Evolutionary conservation across 805 yeast species (phyloP), one percentile per base, ranked within the genome.

Genomic region (Saturnispora ahearnii): DNA sequence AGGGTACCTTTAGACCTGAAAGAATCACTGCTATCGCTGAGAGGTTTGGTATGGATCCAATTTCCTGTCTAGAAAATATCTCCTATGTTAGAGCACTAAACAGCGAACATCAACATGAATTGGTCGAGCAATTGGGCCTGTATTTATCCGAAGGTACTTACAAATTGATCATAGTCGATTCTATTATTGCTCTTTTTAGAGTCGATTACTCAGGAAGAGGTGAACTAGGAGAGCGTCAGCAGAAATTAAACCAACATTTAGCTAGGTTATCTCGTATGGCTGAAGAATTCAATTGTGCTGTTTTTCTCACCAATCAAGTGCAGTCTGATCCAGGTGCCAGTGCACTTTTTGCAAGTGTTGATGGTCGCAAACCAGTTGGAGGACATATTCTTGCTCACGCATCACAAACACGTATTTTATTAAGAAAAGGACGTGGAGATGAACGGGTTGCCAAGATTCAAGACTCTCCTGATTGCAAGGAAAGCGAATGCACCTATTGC

Each of bases 261-360:
- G 70, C 76, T 6, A 69, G 72, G 51, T 62, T 78, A 46, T 74
- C 71, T 51, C 69, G 89, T 56, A 67, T 84, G 48, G 85, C 90
- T 0, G 91, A 84, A 59, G 91, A 84, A 59, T 84, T 79, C 63
- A 87, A 87, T 48, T 72, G 83, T 46, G 91, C 91, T 0, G 84
- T 84, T 0, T 81, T 84, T 48, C 76, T 84, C 68, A 78, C 82
- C 1, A 84, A 84, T 57, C 91, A 84, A 62, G 89, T 84, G 13
- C 91, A 84, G 54, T 84, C 89, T 7, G 91, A 85, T 62, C 91
- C 89, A 5, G 91, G 89, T 53, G 93, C 91, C 1, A 78, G 82
- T 56, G 82, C 89, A 0, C 68, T 81, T 22, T 84, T 85, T 76
- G 88, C 84, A 30, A 75, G 86, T 47, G 89, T 88, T 8, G 91